These are phyloP conservation scores for Flaveria robusta DNA, from an alignment of 129 eudicot species.

Conservation along the genomic window DNA sequence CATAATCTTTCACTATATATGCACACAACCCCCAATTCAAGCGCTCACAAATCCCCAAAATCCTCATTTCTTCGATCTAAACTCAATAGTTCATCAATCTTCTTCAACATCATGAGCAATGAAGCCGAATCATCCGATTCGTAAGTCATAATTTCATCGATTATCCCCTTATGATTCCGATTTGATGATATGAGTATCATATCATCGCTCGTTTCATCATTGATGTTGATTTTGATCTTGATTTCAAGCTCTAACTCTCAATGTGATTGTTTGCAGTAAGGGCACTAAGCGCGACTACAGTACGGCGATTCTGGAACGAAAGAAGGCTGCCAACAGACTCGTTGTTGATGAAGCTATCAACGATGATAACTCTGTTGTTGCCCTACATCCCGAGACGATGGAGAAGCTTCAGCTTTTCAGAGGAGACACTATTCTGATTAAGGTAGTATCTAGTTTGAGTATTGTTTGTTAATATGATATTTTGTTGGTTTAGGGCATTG, in stretches of 20 bases:
- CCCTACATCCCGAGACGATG: slow-evolving; percentile 89
- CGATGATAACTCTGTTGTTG: slow-evolving; percentile 89
- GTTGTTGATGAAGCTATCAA: slow-evolving; percentile 89
- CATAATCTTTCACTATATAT: slow-evolving; percentile 27
- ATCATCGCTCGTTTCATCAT: neutral
- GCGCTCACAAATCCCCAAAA: slow-evolving; percentile 28
- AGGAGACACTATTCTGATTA: slow-evolving; percentile 83
- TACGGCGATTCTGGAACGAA: slow-evolving; percentile 88
- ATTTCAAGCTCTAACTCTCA: slow-evolving; percentile 4
- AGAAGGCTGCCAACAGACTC: slow-evolving; percentile 89
- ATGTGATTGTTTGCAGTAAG: slow-evolving; percentile 53
- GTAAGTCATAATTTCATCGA: slow-evolving; percentile 38
- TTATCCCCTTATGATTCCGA: neutral
- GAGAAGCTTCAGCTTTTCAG: slow-evolving; percentile 95
- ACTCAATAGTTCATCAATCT: slow-evolving; percentile 8
- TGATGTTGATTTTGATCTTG: slow-evolving; percentile 6
- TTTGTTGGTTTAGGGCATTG: neutral
- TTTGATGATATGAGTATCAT: neutral
- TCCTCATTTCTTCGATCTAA: neutral
- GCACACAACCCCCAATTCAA: slow-evolving; percentile 11
- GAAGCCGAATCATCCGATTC: slow-evolving; percentile 83
- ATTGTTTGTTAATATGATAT: neutral
- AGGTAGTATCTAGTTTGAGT: slow-evolving; percentile 36
- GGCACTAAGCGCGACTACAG: slow-evolving; percentile 84
- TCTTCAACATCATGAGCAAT: slow-evolving; percentile 43